Evolutionary conservation across 495 filamentous ascomycete species (phyloP).

Genomic region (Evernia prunastri): DNA sequence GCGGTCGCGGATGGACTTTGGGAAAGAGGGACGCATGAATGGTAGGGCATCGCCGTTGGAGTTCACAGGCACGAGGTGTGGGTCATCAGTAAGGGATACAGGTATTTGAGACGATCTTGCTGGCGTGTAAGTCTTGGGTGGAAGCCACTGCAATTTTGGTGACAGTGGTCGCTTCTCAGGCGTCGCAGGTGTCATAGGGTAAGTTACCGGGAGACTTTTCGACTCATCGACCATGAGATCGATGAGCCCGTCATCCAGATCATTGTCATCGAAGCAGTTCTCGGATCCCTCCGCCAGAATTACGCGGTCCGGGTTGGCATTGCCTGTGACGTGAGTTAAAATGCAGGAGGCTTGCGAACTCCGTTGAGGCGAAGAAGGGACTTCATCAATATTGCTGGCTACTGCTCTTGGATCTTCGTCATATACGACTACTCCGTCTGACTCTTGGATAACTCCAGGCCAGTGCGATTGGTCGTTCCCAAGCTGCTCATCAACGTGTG

Average conservation of each 20-base stretch:
- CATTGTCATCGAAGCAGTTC: slow-evolving; percentile 15
- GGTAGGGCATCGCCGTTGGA: slow-evolving; percentile 14
- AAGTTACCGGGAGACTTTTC: slow-evolving; percentile 1
- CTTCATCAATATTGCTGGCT: too few relatives aligned
- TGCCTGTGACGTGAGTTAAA: slow-evolving; percentile 11
- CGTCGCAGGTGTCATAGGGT: slow-evolving; percentile 9
- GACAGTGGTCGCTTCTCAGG: neutral
- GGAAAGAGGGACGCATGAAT: slow-evolving; percentile 25
- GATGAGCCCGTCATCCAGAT: slow-evolving; percentile 13
- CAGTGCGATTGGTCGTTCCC: neutral
- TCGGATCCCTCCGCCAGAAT: slow-evolving; percentile 4
- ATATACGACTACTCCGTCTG: neutral
- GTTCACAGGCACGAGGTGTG: slow-evolving; percentile 8
- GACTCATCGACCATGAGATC: neutral
- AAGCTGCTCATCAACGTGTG: neutral
- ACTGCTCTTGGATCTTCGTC: neutral
- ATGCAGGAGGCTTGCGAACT: slow-evolving; percentile 6
- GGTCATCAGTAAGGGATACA: neutral
- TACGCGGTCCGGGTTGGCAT: neutral
- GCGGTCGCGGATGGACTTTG: slow-evolving; percentile 17
- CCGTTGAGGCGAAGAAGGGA: neutral
- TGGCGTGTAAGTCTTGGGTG: slow-evolving; percentile 16
- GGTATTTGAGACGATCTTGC: slow-evolving; percentile 12
- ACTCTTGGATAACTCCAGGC: neutral
- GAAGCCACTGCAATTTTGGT: slow-evolving; percentile 18